A percentile compares a stretch with the other conserved stretches of the same genome.
phyloP scores from a whole-genome alignment of 352 stramenopile species.

The Phytophthora tentaculata region DNA sequence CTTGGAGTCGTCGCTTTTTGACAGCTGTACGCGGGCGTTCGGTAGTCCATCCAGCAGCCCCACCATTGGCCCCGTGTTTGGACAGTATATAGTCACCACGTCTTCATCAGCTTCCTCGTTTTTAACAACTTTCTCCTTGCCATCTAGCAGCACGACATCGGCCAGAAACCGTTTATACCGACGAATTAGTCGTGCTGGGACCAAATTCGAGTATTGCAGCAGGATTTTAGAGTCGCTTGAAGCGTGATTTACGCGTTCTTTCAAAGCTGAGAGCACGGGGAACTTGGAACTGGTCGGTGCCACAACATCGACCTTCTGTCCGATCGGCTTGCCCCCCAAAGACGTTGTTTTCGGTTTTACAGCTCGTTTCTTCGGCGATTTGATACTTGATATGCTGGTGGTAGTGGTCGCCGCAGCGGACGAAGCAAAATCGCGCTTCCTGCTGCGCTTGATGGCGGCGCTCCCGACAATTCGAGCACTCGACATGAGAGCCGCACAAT shows the following conservation, averaged over 20 bases:
- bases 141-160: conserved; percentile 66
- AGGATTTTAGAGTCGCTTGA: conserved; percentile 42
- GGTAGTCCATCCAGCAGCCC: conserved; percentile 69
- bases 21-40: conserved; percentile 74
- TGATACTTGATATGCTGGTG: neutral
- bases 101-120: conserved; percentile 21
- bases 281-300: conserved; percentile 19
- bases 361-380: conserved; percentile 20
- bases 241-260: conserved; percentile 28
- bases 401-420: neutral
- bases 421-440: conserved; percentile 41
- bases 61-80: conserved; percentile 86
- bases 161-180: conserved; percentile 89
- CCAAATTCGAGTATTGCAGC: conserved; percentile 58
- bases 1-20: conserved; percentile 75
- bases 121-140: conserved; percentile 6
- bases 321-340: neutral
- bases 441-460: conserved; percentile 27
- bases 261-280: conserved; percentile 33
- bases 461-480: conserved; percentile 14
- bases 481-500: conserved; percentile 13
- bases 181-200: conserved; percentile 60
- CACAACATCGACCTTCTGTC: conserved; percentile 17
- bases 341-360: conserved; percentile 16
- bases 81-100: conserved; percentile 80